Percentiles rank a stretch among this genome's conserved stretches.
Conservation (phyloP, 768 basidiomycete genomes). For the Phanerodontia chrysosporium region DNA sequence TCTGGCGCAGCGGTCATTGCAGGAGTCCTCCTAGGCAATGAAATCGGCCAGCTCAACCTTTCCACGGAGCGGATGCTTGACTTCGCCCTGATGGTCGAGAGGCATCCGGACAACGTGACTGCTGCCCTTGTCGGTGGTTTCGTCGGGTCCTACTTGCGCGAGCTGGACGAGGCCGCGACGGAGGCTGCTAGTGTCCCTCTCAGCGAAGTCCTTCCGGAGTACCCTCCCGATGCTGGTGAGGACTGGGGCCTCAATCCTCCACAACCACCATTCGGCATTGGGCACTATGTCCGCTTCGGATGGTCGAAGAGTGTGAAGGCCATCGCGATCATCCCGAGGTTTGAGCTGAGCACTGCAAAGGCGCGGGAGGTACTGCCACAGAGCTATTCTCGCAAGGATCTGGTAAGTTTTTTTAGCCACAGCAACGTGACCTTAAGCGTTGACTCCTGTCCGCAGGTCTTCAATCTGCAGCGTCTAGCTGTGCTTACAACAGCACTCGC, state of each 20-base stretch:
- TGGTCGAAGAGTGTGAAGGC: conserved; percentile 87
- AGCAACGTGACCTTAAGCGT: neutral
- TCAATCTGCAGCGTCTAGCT: conserved; percentile 94
- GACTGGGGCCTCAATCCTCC: conserved; percentile 91
- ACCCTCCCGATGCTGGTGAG: conserved; percentile 87
- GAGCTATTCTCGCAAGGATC: conserved; percentile 82
- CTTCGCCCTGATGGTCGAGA: conserved; percentile 97
- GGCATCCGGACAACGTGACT: conserved; percentile 98
- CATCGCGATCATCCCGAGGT: conserved; percentile 89
- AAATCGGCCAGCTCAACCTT: conserved; percentile 73
- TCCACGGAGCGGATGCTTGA: conserved; percentile 76
- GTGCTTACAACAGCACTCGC: conserved; percentile 93
- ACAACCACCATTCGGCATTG: conserved; percentile 82
- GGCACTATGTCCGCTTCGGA: conserved; percentile 87
- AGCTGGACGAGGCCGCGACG: conserved; percentile 77
- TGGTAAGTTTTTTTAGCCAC: conserved; percentile 49
- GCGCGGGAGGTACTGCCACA: conserved; percentile 87
- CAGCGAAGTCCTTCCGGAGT: conserved; percentile 94
- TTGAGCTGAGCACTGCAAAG: conserved; percentile 94
- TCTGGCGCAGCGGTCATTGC: conserved; percentile 99
- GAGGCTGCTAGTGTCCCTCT: conserved; percentile 88
- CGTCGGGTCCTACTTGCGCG: conserved; percentile 91
- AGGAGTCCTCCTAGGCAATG: conserved; percentile 85
- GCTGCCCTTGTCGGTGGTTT: conserved; percentile 96
- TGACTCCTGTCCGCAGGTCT: conserved; percentile 56